phyloP scores from a whole-genome alignment of 148 eudicot genomes.

The Camellia japonica region DNA sequence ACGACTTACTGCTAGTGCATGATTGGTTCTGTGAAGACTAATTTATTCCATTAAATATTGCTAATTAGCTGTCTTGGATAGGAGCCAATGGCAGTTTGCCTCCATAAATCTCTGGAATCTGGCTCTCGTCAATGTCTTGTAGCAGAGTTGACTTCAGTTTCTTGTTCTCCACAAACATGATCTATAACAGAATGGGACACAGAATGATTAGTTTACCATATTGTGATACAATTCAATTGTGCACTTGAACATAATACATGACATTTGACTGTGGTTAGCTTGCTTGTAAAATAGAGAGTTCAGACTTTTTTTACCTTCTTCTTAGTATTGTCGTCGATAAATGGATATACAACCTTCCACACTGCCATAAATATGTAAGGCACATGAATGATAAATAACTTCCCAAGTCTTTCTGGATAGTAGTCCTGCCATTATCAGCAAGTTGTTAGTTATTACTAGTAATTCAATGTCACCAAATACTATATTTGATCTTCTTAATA shows the following conservation, averaged over 20 bases:
- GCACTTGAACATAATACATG: background rate
- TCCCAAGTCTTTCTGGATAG: conserved; percentile 88
- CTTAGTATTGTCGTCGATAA: conserved; percentile 75
- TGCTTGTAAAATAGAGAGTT: background rate
- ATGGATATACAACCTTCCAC: conserved; percentile 83
- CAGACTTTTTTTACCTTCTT: conserved; percentile 48
- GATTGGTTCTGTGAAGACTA: background rate
- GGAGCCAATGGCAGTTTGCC: conserved; percentile 69
- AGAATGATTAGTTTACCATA: background rate
- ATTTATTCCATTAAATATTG: background rate
- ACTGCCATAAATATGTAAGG: conserved; percentile 66
- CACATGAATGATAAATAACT: conserved; percentile 57
- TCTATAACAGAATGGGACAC: conserved; percentile 35
- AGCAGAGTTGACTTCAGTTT: conserved; percentile 56
- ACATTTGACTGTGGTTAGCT: background rate
- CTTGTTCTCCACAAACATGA: conserved; percentile 68
- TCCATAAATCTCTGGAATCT: conserved; percentile 84
- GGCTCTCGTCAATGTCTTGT: conserved; percentile 80
- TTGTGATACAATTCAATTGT: background rate
- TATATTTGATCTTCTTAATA: background rate
- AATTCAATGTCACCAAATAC: background rate
- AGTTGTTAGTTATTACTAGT: background rate
- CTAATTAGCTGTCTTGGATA: conserved; percentile 40
- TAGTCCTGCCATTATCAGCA: conserved; percentile 53
- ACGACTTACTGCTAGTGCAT: background rate